These are phyloP conservation scores for Scedosporium dehoogii DNA, from an alignment of 2,329 filamentous ascomycete genomes.

Conservation along the genomic window DNA sequence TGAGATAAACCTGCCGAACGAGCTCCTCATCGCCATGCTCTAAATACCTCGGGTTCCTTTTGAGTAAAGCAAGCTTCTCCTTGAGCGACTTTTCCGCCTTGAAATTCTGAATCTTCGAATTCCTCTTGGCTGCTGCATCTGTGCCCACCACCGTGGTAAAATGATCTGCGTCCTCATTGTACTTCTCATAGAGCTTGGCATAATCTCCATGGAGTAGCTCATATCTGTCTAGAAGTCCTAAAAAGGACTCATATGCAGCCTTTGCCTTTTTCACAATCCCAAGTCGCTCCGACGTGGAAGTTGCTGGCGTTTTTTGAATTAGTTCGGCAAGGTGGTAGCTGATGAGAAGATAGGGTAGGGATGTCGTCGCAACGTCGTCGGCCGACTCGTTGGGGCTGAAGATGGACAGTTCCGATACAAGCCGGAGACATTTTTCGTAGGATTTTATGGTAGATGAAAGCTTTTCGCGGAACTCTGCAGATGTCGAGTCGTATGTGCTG, in stretches of 20 bases:
- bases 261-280: constrained; percentile 53
- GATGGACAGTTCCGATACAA: constrained; percentile 61
- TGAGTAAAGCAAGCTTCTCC: constrained; percentile 59
- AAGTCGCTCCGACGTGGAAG: constrained; percentile 46
- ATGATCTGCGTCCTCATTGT: constrained; percentile 57
- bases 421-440: constrained; percentile 63
- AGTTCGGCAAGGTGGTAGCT: constrained; percentile 74
- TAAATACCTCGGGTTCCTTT: constrained; percentile 23
- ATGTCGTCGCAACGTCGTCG: constrained; percentile 77
- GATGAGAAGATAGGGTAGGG: constrained; percentile 76
- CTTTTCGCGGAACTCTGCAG: constrained; percentile 55
- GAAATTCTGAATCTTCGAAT: constrained; percentile 79
- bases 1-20: constrained; percentile 68
- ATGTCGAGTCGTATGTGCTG: constrained; percentile 52
- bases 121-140: constrained; percentile 58
- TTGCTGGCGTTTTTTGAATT: constrained; percentile 53
- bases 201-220: constrained; percentile 57
- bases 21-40: constrained; percentile 64
- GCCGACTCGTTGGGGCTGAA: constrained; percentile 86
- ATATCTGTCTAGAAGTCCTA: constrained; percentile 71
- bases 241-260: constrained; percentile 65
- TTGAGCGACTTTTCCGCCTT: constrained; percentile 78
- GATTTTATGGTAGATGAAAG: constrained; percentile 57
- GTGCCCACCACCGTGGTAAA: constrained; percentile 59
- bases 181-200: constrained; percentile 60